Evolutionary conservation across 2,329 filamentous ascomycete genomes (phyloP).

Genomic region (Pyricularia grisea): DNA sequence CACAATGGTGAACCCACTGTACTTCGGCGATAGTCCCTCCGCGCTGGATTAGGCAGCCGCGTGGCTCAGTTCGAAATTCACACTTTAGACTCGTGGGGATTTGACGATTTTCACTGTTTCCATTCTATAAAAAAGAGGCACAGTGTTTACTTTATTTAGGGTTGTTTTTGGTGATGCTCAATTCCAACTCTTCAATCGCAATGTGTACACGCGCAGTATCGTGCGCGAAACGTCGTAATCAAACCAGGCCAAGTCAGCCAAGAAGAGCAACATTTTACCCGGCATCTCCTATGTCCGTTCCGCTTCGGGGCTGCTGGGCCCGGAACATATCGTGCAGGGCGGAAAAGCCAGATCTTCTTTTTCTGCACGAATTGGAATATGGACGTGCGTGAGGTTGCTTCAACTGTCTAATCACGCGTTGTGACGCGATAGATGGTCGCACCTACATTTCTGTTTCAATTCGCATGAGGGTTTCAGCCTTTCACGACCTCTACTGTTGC

Average conservation of each 20-base stretch:
- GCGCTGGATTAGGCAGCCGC: not conserved
- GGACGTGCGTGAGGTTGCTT: not conserved
- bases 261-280: not conserved
- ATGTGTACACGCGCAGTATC: not conserved
- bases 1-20: not conserved
- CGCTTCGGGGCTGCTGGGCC: not conserved
- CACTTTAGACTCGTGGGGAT: not conserved
- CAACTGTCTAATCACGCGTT: not conserved
- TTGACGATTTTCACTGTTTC: not conserved
- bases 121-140: not conserved
- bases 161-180: not conserved
- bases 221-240: not conserved
- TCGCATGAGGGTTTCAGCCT: not conserved
- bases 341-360: not conserved
- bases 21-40: not conserved
- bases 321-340: not conserved
- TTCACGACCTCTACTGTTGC: not conserved
- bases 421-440: not conserved
- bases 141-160: not conserved
- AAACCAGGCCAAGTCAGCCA: not conserved
- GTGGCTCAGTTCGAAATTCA: not conserved
- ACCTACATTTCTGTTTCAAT: not conserved
- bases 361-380: not conserved
- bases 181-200: not conserved
- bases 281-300: not conserved